These are phyloP conservation scores for Nakazawaea laoshanensis DNA, from an alignment of 805 yeast species.

Conservation along the genomic window DNA sequence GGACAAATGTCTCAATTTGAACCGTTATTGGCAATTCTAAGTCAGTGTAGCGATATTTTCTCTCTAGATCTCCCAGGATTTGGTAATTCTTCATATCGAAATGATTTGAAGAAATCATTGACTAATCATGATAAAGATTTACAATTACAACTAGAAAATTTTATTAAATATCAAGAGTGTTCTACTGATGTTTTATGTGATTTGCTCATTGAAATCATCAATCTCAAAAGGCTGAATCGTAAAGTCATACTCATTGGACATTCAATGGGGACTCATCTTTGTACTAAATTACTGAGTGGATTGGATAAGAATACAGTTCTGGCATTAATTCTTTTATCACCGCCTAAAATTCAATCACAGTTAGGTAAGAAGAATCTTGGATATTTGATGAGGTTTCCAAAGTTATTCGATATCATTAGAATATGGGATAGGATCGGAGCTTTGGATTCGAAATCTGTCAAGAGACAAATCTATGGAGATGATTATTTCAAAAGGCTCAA, in stretches of 20 bases:
- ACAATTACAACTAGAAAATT: slow-evolving; percentile 20
- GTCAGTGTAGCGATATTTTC: slow-evolving; percentile 54
- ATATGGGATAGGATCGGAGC: slow-evolving; percentile 57
- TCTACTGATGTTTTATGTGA: slow-evolving; percentile 31
- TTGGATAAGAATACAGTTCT: slow-evolving; percentile 32
- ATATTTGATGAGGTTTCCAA: slow-evolving; percentile 30
- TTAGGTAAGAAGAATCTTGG: slow-evolving; percentile 17
- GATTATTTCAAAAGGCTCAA: slow-evolving; percentile 33
- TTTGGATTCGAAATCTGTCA: slow-evolving; percentile 49
- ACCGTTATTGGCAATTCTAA: slow-evolving; percentile 53
- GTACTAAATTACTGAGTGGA: slow-evolving; percentile 29
- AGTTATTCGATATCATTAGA: slow-evolving; percentile 46
- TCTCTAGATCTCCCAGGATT: slow-evolving; percentile 86
- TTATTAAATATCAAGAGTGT: slow-evolving; percentile 24
- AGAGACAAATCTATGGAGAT: slow-evolving; percentile 35
- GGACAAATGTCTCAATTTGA: slow-evolving; percentile 87
- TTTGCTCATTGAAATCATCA: slow-evolving; percentile 28
- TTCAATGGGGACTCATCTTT: slow-evolving; percentile 49
- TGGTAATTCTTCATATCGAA: slow-evolving; percentile 38
- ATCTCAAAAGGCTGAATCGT: slow-evolving; percentile 31
- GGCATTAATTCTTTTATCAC: slow-evolving; percentile 37
- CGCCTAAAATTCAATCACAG: slow-evolving; percentile 24
- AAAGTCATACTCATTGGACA: slow-evolving; percentile 39
- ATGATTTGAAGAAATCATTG: slow-evolving; percentile 13
- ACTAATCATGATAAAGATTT: slow-evolving; percentile 14